These are phyloP conservation scores for Rhododendron mucronatum DNA, from an alignment of 148 eudicot species.

Conservation along the genomic window DNA sequence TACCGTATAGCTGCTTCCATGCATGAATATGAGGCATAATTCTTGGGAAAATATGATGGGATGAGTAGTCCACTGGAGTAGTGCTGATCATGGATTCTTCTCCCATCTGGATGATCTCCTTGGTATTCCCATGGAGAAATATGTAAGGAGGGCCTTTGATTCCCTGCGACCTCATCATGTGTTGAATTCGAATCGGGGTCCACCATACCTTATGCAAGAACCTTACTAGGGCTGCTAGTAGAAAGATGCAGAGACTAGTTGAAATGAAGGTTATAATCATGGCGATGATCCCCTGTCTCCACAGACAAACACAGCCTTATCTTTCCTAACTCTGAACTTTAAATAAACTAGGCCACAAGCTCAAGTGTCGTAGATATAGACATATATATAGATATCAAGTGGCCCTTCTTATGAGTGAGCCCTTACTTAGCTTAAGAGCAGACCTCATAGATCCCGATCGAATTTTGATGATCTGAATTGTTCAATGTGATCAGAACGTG, in stretches of 20 bases:
- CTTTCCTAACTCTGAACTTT: background rate
- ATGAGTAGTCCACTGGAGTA: background rate
- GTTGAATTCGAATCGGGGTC: background rate
- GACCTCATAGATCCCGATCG: too few relatives aligned
- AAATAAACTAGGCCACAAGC: background rate
- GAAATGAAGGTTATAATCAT: background rate
- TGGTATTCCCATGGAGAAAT: conserved; percentile 20
- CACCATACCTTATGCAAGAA: conserved; percentile 9
- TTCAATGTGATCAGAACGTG: too few relatives aligned
- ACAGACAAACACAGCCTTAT: background rate
- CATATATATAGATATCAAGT: too few relatives aligned
- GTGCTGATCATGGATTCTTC: background rate
- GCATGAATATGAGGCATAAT: conserved; percentile 16
- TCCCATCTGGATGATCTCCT: conserved; percentile 15
- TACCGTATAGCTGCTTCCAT: conserved; percentile 22
- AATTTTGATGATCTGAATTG: too few relatives aligned
- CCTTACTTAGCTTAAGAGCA: too few relatives aligned
- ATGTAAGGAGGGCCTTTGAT: conserved; percentile 18
- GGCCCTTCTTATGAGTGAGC: too few relatives aligned
- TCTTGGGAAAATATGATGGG: conserved; percentile 15
- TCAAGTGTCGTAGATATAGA: background rate
- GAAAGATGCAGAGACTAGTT: background rate
- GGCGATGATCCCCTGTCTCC: background rate
- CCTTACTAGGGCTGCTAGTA: background rate
- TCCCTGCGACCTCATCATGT: background rate